phyloP scores from a whole-genome alignment of 2,329 filamentous ascomycete genomes.

The Trichoderma brevicompactum region DNA sequence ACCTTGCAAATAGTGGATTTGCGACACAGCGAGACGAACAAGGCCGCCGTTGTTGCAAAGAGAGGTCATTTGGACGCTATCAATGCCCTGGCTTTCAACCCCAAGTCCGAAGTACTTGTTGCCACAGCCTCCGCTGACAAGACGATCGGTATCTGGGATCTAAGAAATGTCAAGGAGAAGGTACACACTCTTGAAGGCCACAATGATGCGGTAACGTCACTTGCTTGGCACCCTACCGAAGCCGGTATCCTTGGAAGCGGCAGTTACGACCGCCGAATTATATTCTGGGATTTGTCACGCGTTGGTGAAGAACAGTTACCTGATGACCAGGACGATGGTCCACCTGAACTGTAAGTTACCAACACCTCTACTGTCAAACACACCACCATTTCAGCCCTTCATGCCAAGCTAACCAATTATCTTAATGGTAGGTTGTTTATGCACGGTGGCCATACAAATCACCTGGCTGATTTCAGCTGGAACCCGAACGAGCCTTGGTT shows the following conservation, averaged over 20 bases:
- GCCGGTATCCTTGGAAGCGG: constrained; percentile 86
- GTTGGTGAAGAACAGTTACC: constrained; percentile 93
- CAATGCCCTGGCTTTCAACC: constrained; percentile 95
- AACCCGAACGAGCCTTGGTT: constrained; percentile 97
- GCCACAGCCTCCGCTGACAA: constrained; percentile 95
- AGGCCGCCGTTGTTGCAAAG: constrained; percentile 69
- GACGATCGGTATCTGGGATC: constrained; percentile 92
- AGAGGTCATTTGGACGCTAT: constrained; percentile 88
- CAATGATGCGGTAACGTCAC: constrained; percentile 83
- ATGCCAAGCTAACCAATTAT: constrained; percentile 31
- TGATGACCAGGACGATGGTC: constrained; percentile 92
- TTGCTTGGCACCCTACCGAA: constrained; percentile 94
- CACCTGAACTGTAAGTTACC: constrained; percentile 80
- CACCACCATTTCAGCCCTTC: not conserved
- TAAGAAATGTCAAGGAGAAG: constrained; percentile 87
- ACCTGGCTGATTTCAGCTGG: constrained; percentile 96
- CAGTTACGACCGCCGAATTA: constrained; percentile 89
- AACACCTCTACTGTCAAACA: not conserved
- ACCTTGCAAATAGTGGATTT: constrained; percentile 91
- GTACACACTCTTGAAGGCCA: constrained; percentile 90
- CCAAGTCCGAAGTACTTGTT: constrained; percentile 83
- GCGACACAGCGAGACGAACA: constrained; percentile 68
- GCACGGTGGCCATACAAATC: constrained; percentile 98
- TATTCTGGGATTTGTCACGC: constrained; percentile 94
- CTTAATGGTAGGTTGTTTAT: constrained; percentile 76